Percentiles rank a stretch among this genome's conserved stretches.
Evolutionary conservation across 345 rosid genomes (phyloP).

Genomic region (Murraya koenigii): DNA sequence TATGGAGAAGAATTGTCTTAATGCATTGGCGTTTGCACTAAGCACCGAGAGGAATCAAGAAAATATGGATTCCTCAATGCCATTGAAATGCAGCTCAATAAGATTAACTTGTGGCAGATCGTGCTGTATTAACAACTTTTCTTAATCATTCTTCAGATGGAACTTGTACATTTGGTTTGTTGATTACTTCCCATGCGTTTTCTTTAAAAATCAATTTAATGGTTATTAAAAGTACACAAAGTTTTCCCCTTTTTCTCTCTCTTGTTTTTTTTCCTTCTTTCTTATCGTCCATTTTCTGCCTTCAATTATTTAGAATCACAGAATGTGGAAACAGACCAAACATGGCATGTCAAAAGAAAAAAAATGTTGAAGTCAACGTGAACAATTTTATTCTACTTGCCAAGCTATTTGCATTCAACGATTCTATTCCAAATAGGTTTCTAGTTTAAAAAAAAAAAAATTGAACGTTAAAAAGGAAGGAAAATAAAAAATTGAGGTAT

Average conservation of each 20-base stretch:
- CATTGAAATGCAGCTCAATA: neutral
- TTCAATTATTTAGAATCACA: neutral
- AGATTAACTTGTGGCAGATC: neutral
- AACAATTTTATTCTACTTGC: neutral
- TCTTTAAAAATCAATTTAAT: neutral
- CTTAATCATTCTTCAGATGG: neutral
- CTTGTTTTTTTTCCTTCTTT: too few species aligned
- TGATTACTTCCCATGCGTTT: neutral
- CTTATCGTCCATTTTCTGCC: too few species aligned
- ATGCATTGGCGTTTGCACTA: neutral
- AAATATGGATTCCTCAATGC: neutral
- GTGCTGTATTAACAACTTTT: neutral
- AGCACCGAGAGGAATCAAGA: neutral
- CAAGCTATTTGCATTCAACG: neutral
- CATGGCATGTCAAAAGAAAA: neutral
- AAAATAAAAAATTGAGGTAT: too few species aligned
- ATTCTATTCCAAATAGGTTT: neutral
- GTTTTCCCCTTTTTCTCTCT: too few species aligned
- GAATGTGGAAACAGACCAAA: neutral
- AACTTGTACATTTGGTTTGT: neutral
- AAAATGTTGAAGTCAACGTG: neutral
- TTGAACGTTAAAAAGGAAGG: neutral
- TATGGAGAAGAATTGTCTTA: neutral
- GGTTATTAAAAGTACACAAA: neutral
- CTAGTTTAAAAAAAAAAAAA: too few species aligned